phyloP scores from a whole-genome alignment of 2,329 filamentous ascomycete genomes.

The Calonectria pseudoreteaudii region DNA sequence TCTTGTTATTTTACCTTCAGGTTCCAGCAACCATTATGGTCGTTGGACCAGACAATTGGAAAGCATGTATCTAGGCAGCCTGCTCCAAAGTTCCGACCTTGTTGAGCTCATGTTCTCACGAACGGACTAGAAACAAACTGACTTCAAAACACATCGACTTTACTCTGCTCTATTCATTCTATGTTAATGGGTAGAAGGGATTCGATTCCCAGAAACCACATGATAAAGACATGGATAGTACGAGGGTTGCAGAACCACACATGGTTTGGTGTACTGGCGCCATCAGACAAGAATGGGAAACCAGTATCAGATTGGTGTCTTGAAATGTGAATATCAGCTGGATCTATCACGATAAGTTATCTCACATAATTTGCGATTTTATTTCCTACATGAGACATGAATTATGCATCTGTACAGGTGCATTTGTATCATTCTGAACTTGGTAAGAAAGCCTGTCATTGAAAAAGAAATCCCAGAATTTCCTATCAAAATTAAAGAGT shows the following conservation, averaged over 20 bases:
- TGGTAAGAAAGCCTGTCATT: background rate
- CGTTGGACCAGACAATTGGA: too few species aligned
- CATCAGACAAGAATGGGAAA: background rate
- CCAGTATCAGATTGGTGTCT: background rate
- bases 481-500: background rate
- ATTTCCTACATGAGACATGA: background rate
- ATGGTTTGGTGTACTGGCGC: background rate
- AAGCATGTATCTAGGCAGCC: too few species aligned
- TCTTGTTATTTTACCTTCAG: too few species aligned
- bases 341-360: background rate
- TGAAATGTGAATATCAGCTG: background rate
- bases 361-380: background rate
- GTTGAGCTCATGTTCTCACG: too few species aligned
- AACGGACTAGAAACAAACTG: too few species aligned
- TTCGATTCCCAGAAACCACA: background rate
- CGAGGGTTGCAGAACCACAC: too few species aligned
- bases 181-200: background rate
- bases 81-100: too few species aligned
- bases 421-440: background rate
- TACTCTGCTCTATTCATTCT: background rate
- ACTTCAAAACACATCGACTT: too few species aligned
- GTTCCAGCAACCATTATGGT: too few species aligned
- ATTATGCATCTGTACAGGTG: background rate
- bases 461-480: background rate
- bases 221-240: background rate